Conservation (phyloP, 148 eudicot species). For the Gaultheria prostrata region DNA sequence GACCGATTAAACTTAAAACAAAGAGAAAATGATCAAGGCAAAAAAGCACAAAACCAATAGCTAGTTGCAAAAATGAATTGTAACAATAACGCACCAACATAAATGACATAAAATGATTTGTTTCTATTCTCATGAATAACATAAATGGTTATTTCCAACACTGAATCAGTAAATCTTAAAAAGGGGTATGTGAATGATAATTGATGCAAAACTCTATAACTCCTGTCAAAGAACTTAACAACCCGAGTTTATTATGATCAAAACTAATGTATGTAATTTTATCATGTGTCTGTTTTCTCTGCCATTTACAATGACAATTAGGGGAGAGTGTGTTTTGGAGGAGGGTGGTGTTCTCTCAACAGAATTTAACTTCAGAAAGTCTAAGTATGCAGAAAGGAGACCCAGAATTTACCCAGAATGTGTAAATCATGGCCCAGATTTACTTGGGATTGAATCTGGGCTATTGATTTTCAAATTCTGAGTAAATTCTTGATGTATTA, state of each 20-base stretch:
- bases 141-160: neutral
- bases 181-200: neutral
- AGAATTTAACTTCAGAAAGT: too few species aligned
- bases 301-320: too few species aligned
- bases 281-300: neutral
- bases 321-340: too few species aligned
- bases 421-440: too few species aligned
- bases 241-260: neutral
- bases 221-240: neutral
- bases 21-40: neutral
- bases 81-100: neutral
- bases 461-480: too few species aligned
- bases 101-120: slow-evolving; percentile 13
- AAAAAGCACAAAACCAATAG: neutral
- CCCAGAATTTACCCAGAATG: too few species aligned
- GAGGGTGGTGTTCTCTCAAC: too few species aligned
- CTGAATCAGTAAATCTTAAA: neutral
- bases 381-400: too few species aligned
- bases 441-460: too few species aligned
- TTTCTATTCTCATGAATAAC: slow-evolving; percentile 12
- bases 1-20: neutral
- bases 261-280: neutral
- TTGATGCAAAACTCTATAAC: slow-evolving; percentile 10
- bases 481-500: too few species aligned
- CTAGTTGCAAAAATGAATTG: neutral